These are phyloP conservation scores for Psilocybe subaeruginosa DNA, from an alignment of 768 basidiomycete species.

Conservation along the genomic window DNA sequence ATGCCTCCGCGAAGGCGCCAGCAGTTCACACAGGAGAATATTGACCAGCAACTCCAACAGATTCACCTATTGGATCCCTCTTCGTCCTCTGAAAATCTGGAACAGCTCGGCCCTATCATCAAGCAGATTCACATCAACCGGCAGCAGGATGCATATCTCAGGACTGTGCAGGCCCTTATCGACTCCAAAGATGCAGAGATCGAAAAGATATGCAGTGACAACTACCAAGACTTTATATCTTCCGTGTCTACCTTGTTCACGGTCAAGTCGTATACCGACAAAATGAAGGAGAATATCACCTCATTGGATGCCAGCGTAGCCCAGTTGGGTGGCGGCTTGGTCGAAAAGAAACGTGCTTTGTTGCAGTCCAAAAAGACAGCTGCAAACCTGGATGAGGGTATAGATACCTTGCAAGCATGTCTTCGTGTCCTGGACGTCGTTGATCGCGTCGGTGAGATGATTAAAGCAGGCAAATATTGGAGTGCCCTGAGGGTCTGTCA, in stretches of 20 bases:
- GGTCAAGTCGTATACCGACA: slow-evolving; percentile 95
- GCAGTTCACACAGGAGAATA: slow-evolving; percentile 79
- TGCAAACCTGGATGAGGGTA: slow-evolving; percentile 93
- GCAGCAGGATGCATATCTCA: slow-evolving; percentile 88
- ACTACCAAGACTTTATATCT: slow-evolving; percentile 97
- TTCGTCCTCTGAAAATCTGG: slow-evolving; percentile 91
- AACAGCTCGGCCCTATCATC: slow-evolving; percentile 93
- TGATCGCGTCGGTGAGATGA: slow-evolving; percentile 90
- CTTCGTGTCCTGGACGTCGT: slow-evolving; percentile 92
- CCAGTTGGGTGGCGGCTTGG: slow-evolving; percentile 83
- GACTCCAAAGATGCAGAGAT: slow-evolving; percentile 96
- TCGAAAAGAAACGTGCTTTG: slow-evolving; percentile 91
- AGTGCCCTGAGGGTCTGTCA: slow-evolving; percentile 88
- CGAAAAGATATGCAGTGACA: slow-evolving; percentile 92
- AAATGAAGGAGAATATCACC: slow-evolving; percentile 90
- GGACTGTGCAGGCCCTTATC: slow-evolving; percentile 84
- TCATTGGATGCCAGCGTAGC: slow-evolving; percentile 87
- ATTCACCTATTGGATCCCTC: slow-evolving; percentile 88
- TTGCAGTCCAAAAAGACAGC: slow-evolving; percentile 93
- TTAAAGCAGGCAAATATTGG: slow-evolving; percentile 94
- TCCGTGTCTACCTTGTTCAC: slow-evolving; percentile 96
- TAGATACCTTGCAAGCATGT: slow-evolving; percentile 93
- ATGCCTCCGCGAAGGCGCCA: slow-evolving; percentile 82
- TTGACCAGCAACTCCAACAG: slow-evolving; percentile 90
- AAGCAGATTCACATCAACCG: slow-evolving; percentile 89